phyloP scores from a whole-genome alignment of 768 basidiomycete genomes.

The Tulasnella calospora region DNA sequence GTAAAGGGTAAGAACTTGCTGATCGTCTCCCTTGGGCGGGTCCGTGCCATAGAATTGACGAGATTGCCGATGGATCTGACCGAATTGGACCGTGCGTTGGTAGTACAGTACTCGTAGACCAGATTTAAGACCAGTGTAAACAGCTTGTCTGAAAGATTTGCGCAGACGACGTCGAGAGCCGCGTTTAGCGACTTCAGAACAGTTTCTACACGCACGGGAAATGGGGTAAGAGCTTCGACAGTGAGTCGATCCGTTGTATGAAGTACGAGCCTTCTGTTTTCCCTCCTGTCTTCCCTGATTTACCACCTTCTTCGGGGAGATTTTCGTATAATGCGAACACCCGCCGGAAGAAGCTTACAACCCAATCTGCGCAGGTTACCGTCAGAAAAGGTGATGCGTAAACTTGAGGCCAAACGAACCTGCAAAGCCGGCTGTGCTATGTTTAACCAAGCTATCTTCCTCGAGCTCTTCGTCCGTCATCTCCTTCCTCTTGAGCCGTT shows the following conservation, averaged over 20 bases:
- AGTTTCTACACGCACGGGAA: slow-evolving; percentile 42
- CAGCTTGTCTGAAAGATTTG: slow-evolving; percentile 68
- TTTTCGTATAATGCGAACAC: slow-evolving; percentile 84
- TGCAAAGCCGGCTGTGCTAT: slow-evolving; percentile 74
- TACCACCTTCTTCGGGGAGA: slow-evolving; percentile 90
- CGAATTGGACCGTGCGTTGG: slow-evolving; percentile 86
- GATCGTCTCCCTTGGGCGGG: slow-evolving; percentile 68
- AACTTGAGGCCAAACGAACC: slow-evolving; percentile 43
- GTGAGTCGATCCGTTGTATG: neutral
- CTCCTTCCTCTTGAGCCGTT: slow-evolving; percentile 14
- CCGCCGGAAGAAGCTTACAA: slow-evolving; percentile 67
- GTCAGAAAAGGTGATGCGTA: neutral
- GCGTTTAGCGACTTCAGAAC: slow-evolving; percentile 74
- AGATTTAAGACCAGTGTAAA: slow-evolving; percentile 83
- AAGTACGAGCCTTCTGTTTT: slow-evolving; percentile 38
- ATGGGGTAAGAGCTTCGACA: neutral
- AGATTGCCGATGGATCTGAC: slow-evolving; percentile 86
- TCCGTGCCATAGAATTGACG: slow-evolving; percentile 75
- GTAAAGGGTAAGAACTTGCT: slow-evolving; percentile 78
- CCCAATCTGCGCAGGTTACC: slow-evolving; percentile 57
- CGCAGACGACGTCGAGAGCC: slow-evolving; percentile 74
- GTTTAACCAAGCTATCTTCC: slow-evolving; percentile 65
- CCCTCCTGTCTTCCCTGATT: slow-evolving; percentile 73
- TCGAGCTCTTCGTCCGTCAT: slow-evolving; percentile 44
- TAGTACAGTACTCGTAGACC: slow-evolving; percentile 80